Percentiles rank a stretch among this genome's conserved stretches.
Evolutionary conservation across 2,329 filamentous ascomycete species (phyloP).

Genomic region (Botrytis medusae): DNA sequence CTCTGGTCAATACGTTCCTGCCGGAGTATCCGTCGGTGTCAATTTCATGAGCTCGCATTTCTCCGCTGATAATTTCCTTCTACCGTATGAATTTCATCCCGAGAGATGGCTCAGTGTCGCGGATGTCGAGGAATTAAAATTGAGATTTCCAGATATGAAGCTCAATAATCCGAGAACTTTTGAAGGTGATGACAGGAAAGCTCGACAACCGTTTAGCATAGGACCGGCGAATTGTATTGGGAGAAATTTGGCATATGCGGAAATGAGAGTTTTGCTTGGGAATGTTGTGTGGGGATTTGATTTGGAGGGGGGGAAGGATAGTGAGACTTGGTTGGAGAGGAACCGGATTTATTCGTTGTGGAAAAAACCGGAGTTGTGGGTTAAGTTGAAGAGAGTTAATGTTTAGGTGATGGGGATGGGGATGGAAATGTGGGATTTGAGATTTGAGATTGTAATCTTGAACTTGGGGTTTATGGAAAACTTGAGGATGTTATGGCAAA

Average conservation of each 20-base stretch:
- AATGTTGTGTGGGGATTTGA: slow-evolving; percentile 19
- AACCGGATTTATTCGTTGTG: slow-evolving; percentile 3
- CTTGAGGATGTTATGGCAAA: too few species aligned
- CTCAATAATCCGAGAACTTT: background rate
- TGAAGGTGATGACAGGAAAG: slow-evolving; percentile 7
- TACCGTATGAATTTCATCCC: slow-evolving; percentile 1
- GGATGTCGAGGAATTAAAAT: background rate
- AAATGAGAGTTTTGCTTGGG: slow-evolving; percentile 16
- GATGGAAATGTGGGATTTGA: too few species aligned
- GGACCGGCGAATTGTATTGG: slow-evolving; percentile 21
- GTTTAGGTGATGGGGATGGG: background rate
- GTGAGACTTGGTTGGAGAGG: slow-evolving; percentile 9
- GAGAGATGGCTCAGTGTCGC: slow-evolving; percentile 14
- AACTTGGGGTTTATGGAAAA: too few species aligned
- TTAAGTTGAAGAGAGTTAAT: slow-evolving; percentile 17
- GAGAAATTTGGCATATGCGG: slow-evolving; percentile 21
- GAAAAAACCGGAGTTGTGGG: slow-evolving; percentile 14
- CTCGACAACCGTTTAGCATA: slow-evolving; percentile 11
- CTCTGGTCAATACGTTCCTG: background rate
- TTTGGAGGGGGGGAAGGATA: slow-evolving; percentile 5
- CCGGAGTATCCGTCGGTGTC: background rate
- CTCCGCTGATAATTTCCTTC: background rate
- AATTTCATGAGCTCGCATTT: background rate
- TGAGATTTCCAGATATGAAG: background rate
- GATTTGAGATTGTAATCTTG: background rate